Conservation (phyloP, 345 rosid genomes). For the Odontarrhena argentea region DNA sequence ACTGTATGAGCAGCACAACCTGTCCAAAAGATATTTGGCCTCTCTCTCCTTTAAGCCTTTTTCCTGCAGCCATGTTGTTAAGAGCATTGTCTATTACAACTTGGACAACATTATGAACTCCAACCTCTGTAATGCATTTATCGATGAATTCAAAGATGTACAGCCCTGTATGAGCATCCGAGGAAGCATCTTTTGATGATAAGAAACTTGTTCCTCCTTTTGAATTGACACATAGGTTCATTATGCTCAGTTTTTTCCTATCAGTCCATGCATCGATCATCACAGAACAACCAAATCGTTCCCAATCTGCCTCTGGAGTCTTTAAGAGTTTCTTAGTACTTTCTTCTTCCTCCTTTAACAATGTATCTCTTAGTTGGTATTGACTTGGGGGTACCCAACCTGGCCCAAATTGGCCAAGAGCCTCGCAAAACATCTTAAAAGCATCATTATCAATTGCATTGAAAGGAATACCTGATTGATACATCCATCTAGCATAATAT, state of each 20-base stretch:
- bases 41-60: conserved; percentile 2
- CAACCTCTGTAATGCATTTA: background rate
- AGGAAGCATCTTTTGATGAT: conserved; percentile 1
- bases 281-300: background rate
- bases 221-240: conserved; percentile 11
- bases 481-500: conserved; percentile 20
- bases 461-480: conserved; percentile 2
- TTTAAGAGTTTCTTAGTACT: background rate
- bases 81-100: background rate
- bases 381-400: conserved; percentile 9
- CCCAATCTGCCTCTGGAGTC: conserved; percentile 1
- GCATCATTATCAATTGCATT: conserved; percentile 18
- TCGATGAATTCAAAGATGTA: conserved; percentile 20
- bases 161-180: background rate
- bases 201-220: conserved; percentile 8
- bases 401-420: conserved; percentile 14
- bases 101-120: conserved; percentile 9
- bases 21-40: conserved; percentile 7
- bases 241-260: conserved; percentile 12
- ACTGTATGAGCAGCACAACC: conserved; percentile 6
- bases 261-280: conserved; percentile 20
- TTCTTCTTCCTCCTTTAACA: conserved; percentile 6
- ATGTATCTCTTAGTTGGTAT: background rate
- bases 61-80: background rate
- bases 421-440: background rate